phyloP scores from a whole-genome alignment of 148 eudicot species.

The Selenicereus undatus region DNA sequence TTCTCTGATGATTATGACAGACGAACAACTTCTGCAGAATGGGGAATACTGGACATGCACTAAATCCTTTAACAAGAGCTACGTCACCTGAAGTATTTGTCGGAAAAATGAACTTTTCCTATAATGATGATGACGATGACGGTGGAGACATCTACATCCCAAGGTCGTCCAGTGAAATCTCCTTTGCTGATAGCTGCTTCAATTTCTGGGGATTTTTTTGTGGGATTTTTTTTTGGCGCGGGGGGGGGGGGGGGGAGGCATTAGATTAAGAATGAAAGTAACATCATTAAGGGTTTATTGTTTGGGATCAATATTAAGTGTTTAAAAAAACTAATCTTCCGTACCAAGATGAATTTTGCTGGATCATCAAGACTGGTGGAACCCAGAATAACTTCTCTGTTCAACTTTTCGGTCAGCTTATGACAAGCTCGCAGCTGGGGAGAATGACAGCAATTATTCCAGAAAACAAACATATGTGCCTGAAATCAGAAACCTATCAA shows the following conservation, averaged over 20 bases:
- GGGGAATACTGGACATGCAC: not conserved
- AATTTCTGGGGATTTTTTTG: slow-evolving; percentile 48
- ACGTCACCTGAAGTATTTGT: slow-evolving; percentile 11
- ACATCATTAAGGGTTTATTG: not conserved
- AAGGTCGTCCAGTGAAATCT: slow-evolving; percentile 77
- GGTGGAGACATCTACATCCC: slow-evolving; percentile 35
- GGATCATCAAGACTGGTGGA: slow-evolving; percentile 95
- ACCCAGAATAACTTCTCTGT: slow-evolving; percentile 82
- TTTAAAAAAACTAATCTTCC: slow-evolving; percentile 1
- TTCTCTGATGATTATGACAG: too few species aligned
- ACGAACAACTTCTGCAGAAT: too few species aligned
- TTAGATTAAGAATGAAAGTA: not conserved
- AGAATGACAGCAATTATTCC: not conserved
- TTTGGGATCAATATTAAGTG: not conserved
- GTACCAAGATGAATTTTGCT: slow-evolving; percentile 77
- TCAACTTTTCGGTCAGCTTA: slow-evolving; percentile 70
- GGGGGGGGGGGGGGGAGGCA: not conserved
- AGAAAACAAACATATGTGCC: not conserved
- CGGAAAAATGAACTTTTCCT: not conserved
- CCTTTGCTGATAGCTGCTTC: slow-evolving; percentile 61
- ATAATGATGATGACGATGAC: not conserved
- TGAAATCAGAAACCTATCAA: not conserved
- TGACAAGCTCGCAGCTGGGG: slow-evolving; percentile 85
- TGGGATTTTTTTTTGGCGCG: not conserved
- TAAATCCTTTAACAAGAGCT: slow-evolving; percentile 2